A percentile compares a stretch with the other conserved stretches of the same genome.
These are phyloP conservation scores for Colletotrichum tofieldiae DNA, from an alignment of 2,329 filamentous ascomycete species.

Conservation along the genomic window DNA sequence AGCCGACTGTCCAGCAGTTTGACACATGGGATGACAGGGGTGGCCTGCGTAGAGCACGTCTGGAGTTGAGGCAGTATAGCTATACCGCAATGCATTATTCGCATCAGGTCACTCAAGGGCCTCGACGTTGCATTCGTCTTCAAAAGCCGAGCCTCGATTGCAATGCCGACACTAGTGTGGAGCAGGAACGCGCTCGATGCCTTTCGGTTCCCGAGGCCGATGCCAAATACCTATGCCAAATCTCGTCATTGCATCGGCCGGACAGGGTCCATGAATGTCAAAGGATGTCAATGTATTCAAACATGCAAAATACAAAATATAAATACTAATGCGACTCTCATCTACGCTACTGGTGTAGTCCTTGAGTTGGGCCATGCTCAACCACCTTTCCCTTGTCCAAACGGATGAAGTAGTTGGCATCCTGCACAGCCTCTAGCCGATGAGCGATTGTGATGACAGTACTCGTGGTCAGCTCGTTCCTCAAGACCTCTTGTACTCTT, in stretches of 20 bases:
- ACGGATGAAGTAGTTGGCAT: conserved; percentile 69
- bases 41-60: conserved; percentile 7
- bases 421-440: conserved; percentile 73
- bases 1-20: conserved; percentile 28
- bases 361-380: conserved; percentile 60
- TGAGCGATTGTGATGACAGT: conserved; percentile 80
- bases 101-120: not conserved
- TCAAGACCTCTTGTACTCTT: conserved; percentile 70
- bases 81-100: conserved; percentile 33
- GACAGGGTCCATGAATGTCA: not conserved
- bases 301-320: no score
- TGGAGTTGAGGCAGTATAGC: conserved; percentile 20
- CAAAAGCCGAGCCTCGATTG: not conserved
- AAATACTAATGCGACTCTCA: not conserved
- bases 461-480: conserved; percentile 68
- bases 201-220: not conserved
- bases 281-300: not conserved
- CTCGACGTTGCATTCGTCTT: not conserved
- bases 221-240: not conserved
- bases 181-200: not conserved
- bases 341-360: conserved; percentile 19
- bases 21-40: conserved; percentile 30
- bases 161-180: not conserved
- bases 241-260: not conserved
- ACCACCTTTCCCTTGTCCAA: conserved; percentile 68